phyloP scores from a whole-genome alignment of 495 filamentous ascomycete genomes.

The Venustampulla echinocandica region DNA sequence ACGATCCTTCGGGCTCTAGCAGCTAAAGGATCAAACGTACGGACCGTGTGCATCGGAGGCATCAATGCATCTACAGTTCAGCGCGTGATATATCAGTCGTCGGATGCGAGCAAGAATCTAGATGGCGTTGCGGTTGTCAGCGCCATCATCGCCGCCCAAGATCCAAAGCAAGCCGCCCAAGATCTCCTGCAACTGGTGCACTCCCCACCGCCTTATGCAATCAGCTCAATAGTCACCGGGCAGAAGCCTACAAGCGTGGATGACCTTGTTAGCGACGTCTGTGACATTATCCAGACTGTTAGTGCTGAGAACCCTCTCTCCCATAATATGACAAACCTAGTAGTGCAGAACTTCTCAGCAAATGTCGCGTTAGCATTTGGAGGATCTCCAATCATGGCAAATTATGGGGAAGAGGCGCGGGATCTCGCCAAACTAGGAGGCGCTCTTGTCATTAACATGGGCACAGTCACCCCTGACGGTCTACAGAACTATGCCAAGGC shows the following conservation, averaged over 20 bases:
- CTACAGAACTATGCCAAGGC: constrained; percentile 53
- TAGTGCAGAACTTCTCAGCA: constrained; percentile 89
- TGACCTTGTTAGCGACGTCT: constrained; percentile 26
- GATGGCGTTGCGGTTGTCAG: constrained; percentile 86
- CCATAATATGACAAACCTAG: constrained; percentile 93
- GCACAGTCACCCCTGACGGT: constrained; percentile 68
- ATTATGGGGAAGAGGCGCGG: constrained; percentile 69
- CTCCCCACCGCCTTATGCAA: constrained; percentile 39
- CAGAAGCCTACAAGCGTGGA: neutral
- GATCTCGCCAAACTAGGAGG: constrained; percentile 61
- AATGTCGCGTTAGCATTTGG: constrained; percentile 81
- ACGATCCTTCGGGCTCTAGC: constrained; percentile 55
- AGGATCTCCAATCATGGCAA: constrained; percentile 90
- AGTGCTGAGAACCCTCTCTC: constrained; percentile 59
- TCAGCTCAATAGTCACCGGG: neutral
- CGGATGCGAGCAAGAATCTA: constrained; percentile 40
- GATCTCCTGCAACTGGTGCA: constrained; percentile 45
- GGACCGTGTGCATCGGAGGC: constrained; percentile 77
- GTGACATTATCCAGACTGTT: constrained; percentile 50
- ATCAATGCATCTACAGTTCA: constrained; percentile 74
- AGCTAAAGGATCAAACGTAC: constrained; percentile 35
- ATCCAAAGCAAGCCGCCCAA: constrained; percentile 52
- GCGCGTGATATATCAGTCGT: constrained; percentile 59
- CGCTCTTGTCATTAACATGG: constrained; percentile 89
- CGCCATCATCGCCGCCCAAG: constrained; percentile 67